Base-by-base conservation (phyloP, 2,329 filamentous ascomycete genomes). In the Dactylellina sp. region DNA sequence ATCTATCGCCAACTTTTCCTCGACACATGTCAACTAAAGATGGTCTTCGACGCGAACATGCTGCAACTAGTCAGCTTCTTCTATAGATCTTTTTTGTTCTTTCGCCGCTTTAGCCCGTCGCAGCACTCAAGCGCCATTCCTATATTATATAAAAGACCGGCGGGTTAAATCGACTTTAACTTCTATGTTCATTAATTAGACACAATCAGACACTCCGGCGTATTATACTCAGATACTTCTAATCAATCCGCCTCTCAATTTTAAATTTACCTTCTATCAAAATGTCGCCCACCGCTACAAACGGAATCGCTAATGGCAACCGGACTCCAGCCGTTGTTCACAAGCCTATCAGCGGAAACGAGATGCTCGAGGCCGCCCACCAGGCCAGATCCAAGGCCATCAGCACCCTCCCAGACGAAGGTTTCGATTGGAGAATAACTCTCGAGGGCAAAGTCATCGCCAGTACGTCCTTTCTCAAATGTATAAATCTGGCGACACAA, bases 381-480 rank as follows among this genome's bases (percentile, higher is more conserved):
- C 40, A 65, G 20, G 68, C 68, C 20, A 40, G 47, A 25, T 11
- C 62, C 42, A 57, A 75, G 40, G 71, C 62, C 6, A 63, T 75
- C 39, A 66, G 77, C 76, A 82, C 81, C 1, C 76, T 81, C 2
- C 81, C 81, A 16, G 76, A 77, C 5, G 76, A 79, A 16, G 76
- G 76, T 57, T 80, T 82, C 66, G 79, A 82, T 78, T 82, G 78
- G 78, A 77, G 78, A 65, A 78, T 82, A 44, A 78, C 79, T 7
- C 76, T 82, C 22, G 78, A 80, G 50, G 78, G 79, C 77, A 82
- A 83, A 70, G 80, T 82, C 75, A 82, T 82, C 61, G 78, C 81
- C 16, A 81, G 81, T 82, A 76, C 72, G 80, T 79, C 9, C 28
- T 28, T 14, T 7, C 7, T 20, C 22, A 37, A n/a, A 32, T 20